Percentiles rank a stretch among this genome's conserved stretches.
phyloP scores from a whole-genome alignment of 208 protist species.

The Ichthyophonus hoferi region DNA sequence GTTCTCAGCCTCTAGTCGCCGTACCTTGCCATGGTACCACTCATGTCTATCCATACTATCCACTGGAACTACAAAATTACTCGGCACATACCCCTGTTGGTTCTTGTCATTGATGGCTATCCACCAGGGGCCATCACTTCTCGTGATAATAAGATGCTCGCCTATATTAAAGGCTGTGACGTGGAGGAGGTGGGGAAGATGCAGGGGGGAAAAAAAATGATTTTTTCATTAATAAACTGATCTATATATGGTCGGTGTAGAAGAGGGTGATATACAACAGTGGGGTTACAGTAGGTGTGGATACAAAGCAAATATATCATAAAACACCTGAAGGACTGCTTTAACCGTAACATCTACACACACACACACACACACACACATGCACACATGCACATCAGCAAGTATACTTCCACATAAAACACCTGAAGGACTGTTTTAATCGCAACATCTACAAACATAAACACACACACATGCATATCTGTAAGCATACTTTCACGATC shows the following conservation, averaged over 20 bases:
- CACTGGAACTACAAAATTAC: constrained; percentile 33
- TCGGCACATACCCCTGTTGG: constrained; percentile 22
- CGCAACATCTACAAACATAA: no score
- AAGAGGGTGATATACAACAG: no score
- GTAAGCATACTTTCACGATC: not conserved
- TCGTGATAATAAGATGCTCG: not conserved
- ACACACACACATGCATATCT: not conserved
- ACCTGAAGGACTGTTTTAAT: no score
- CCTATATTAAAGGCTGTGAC: not conserved
- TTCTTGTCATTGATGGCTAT: not conserved
- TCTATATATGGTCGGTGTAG: no score
- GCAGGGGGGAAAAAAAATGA: no score
- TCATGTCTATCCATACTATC: not conserved
- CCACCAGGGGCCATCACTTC: not conserved
- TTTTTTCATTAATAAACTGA: no score
- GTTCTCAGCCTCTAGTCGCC: constrained; percentile 17
- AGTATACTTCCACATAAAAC: not conserved
- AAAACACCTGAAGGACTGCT: not conserved
- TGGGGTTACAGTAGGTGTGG: no score
- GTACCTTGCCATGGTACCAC: constrained; percentile 47
- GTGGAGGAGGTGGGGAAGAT: no score
- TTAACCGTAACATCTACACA: not conserved
- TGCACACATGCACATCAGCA: not conserved
- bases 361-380: not conserved
- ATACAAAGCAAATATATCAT: not conserved